A percentile compares a stretch with the other conserved stretches of the same genome.
phyloP scores from a whole-genome alignment of 495 filamentous ascomycete species.

The Wilcoxina mikolae region DNA sequence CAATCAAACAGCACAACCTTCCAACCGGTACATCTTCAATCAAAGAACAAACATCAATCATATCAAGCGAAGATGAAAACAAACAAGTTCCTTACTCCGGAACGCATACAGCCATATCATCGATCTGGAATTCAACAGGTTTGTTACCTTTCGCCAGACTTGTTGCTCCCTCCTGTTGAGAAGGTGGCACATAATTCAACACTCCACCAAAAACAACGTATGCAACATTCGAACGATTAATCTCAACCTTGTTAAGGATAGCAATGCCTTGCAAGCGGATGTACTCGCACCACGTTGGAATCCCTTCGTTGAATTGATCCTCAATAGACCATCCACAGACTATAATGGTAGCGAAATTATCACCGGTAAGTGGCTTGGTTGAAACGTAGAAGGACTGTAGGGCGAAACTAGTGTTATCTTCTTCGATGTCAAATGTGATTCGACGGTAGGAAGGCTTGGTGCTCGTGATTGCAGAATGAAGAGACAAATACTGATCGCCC shows the following conservation, averaged over 20 bases:
- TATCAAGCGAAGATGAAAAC: background rate
- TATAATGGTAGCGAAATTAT: background rate
- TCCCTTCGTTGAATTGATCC: constrained; percentile 1
- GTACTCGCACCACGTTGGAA: background rate
- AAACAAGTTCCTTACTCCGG: background rate
- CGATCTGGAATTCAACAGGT: constrained; percentile 6
- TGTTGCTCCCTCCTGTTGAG: background rate
- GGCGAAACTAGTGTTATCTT: background rate
- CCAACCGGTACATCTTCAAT: background rate
- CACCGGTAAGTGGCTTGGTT: background rate
- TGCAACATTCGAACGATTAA: background rate
- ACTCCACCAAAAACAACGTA: constrained; percentile 3
- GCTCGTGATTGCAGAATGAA: background rate
- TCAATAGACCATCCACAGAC: constrained; percentile 1
- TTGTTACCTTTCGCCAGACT: constrained; percentile 1
- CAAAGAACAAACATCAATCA: background rate
- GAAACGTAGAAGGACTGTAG: constrained; percentile 5
- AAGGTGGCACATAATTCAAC: background rate
- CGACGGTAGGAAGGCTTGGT: constrained; percentile 5
- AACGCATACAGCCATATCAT: constrained; percentile 3
- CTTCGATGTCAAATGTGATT: background rate
- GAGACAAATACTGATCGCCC: constrained; percentile 1
- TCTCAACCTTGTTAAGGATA: background rate
- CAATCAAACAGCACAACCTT: too few relatives aligned
- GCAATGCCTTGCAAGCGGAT: background rate